Conservation (phyloP, 148 eudicot genomes). For the Camellia lanceoleosa region DNA sequence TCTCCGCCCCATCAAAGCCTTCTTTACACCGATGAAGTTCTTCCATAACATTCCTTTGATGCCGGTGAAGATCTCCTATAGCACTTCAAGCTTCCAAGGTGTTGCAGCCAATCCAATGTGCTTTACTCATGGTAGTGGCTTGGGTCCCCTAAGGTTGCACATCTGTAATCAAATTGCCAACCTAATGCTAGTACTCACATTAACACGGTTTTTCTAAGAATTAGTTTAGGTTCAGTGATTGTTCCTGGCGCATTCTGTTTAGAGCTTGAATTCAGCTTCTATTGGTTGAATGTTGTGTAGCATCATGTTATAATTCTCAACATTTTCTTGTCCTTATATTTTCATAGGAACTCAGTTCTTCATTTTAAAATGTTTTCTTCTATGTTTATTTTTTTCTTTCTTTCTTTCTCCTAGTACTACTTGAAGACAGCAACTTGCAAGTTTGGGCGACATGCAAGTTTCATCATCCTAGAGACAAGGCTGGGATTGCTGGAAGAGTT, state of each 20-base stretch:
- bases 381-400: not conserved
- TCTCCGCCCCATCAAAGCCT: too few relatives aligned
- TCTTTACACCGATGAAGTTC: too few relatives aligned
- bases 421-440: slow-evolving; percentile 94
- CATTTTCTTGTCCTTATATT: not conserved
- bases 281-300: not conserved
- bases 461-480: slow-evolving; percentile 92
- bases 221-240: not conserved
- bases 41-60: too few relatives aligned
- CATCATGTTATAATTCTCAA: not conserved
- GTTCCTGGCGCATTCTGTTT: not conserved
- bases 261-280: slow-evolving; percentile 3
- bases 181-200: too few relatives aligned
- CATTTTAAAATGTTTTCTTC: not conserved
- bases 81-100: too few relatives aligned
- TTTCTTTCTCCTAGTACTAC: slow-evolving; percentile 56
- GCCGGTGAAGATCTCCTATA: too few relatives aligned
- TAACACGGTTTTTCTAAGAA: not conserved
- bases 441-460: slow-evolving; percentile 97
- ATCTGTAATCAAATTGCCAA: too few relatives aligned
- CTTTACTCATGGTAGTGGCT: too few relatives aligned
- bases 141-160: too few relatives aligned
- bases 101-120: too few relatives aligned
- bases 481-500: slow-evolving; percentile 90
- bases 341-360: not conserved